Conservation (phyloP, 2,329 filamentous ascomycete species). For the Colletotrichum gloeosporioides region DNA sequence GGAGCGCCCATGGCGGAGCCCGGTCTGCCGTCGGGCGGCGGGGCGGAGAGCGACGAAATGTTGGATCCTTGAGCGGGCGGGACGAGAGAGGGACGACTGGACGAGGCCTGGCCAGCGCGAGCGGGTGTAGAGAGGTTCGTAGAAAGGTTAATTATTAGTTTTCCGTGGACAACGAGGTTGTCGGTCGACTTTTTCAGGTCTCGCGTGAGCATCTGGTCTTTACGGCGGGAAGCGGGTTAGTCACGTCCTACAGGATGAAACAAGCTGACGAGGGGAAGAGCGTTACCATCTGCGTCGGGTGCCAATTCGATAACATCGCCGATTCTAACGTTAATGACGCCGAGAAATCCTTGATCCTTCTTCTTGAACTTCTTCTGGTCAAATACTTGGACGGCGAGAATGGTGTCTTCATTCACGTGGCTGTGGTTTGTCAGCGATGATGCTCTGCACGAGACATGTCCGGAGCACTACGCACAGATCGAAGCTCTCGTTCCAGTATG, state of each 20-base stretch:
- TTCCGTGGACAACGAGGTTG: constrained; percentile 96
- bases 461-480: constrained; percentile 75
- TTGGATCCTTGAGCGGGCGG: constrained; percentile 47
- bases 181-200: constrained; percentile 98
- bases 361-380: constrained; percentile 99
- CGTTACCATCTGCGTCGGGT: constrained; percentile 87
- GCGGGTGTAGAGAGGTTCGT: constrained; percentile 82
- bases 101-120: constrained; percentile 52
- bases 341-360: constrained; percentile 98
- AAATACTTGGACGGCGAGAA: constrained; percentile 97
- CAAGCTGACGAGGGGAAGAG: background rate
- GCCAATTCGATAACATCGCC: constrained; percentile 93
- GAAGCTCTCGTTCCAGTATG: constrained; percentile 99
- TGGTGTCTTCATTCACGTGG: constrained; percentile 91
- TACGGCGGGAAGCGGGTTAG: constrained; percentile 34
- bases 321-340: constrained; percentile 95
- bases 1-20: constrained; percentile 58
- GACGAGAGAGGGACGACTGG: constrained; percentile 51
- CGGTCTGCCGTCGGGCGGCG: constrained; percentile 52
- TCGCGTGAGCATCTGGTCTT: constrained; percentile 98
- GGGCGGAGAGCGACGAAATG: constrained; percentile 47
- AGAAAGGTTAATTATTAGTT: constrained; percentile 94
- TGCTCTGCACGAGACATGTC: constrained; percentile 23
- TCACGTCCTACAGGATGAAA: constrained; percentile 27
- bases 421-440: constrained; percentile 50